These are phyloP conservation scores for Achlya hypogyna DNA, from an alignment of 352 stramenopile genomes.

Conservation along the genomic window DNA sequence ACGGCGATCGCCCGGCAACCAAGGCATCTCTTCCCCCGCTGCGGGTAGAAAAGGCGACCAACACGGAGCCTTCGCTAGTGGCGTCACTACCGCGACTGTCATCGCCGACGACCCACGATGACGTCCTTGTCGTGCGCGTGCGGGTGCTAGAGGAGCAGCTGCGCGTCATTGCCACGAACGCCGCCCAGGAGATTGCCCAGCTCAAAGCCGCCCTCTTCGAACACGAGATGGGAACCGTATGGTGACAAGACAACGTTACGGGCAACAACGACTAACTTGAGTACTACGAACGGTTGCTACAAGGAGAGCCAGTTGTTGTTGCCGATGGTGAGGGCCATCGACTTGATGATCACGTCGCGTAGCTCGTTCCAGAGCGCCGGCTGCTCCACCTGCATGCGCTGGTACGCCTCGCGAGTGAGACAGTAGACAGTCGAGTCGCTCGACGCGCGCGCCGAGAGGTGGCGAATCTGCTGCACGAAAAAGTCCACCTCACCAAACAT, in stretches of 20 bases:
- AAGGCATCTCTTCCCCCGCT: background rate
- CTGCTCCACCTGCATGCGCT: constrained; percentile 44
- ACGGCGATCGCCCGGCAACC: background rate
- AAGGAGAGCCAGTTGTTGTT: constrained; percentile 20
- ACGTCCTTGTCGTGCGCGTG: constrained; percentile 38
- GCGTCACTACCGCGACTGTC: background rate
- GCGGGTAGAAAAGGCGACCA: background rate
- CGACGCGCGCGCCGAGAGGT: constrained; percentile 44
- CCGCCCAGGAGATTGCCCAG: constrained; percentile 43
- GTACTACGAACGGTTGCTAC: too few relatives aligned
- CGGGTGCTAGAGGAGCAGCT: constrained; percentile 63
- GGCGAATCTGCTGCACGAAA: constrained; percentile 57
- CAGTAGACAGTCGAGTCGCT: constrained; percentile 58
- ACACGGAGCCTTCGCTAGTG: background rate
- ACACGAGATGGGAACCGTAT: constrained; percentile 29
- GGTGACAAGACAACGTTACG: background rate
- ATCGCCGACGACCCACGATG: background rate
- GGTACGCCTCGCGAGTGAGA: constrained; percentile 53
- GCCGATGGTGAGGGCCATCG: constrained; percentile 46
- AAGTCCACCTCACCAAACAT: constrained; percentile 86
- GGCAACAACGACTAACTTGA: background rate
- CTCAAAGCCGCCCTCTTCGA: constrained; percentile 60
- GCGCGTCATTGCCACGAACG: constrained; percentile 43
- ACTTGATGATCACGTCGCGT: constrained; percentile 72
- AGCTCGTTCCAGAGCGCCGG: constrained; percentile 64